Conservation (phyloP, 148 eudicot genomes). For the Arbutus unedo region DNA sequence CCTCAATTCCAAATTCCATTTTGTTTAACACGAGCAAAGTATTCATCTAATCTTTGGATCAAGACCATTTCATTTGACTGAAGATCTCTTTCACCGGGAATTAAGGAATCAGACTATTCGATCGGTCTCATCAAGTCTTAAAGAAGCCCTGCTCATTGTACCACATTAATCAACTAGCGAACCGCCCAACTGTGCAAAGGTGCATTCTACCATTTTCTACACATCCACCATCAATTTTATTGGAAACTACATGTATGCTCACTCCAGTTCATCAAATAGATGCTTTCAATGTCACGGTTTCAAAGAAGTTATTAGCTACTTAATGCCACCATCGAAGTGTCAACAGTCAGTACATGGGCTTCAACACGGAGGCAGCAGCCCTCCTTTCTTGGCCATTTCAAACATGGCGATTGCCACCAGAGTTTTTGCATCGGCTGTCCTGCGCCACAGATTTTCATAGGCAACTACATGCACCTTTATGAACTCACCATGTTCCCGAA, state of each 20-base stretch:
- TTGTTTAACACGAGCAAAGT: too few relatives aligned
- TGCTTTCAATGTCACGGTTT: not conserved
- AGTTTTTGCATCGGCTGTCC: slow-evolving; percentile 84
- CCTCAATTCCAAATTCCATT: too few relatives aligned
- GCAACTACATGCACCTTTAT: slow-evolving; percentile 82
- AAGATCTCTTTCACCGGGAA: too few relatives aligned
- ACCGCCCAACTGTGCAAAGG: not conserved
- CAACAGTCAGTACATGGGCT: not conserved
- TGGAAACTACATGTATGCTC: not conserved
- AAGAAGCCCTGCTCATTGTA: not conserved
- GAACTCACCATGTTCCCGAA: slow-evolving; percentile 79
- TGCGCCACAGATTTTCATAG: slow-evolving; percentile 74
- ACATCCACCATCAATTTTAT: not conserved
- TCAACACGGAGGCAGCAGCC: slow-evolving; percentile 37
- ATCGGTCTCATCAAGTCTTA: not conserved
- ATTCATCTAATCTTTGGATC: too few relatives aligned
- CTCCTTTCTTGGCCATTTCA: slow-evolving; percentile 64
- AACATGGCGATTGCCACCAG: slow-evolving; percentile 46
- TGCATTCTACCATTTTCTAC: not conserved
- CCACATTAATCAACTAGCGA: not conserved
- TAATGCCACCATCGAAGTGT: not conserved
- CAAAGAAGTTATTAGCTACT: not conserved
- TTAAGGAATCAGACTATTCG: too few relatives aligned
- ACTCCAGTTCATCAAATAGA: not conserved
- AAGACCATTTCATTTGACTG: too few relatives aligned